Percentiles rank a stretch among this genome's conserved stretches.
Evolutionary conservation across 2,329 filamentous ascomycete species (phyloP).

Genomic region (Parastagonospora nodorum): DNA sequence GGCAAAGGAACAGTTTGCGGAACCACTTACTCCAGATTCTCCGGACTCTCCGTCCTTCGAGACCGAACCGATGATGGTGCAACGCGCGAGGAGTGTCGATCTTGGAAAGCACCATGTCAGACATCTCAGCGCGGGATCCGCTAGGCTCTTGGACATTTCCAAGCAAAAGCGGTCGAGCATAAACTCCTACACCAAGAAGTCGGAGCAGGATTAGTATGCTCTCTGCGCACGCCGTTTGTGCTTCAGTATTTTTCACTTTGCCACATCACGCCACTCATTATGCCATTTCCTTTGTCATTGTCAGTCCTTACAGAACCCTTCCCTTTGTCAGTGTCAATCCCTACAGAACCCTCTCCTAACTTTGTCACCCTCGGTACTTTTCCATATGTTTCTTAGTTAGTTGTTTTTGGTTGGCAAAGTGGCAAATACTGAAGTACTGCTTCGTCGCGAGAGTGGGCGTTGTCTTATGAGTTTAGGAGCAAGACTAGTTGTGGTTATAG

Average conservation of each 20-base stretch:
- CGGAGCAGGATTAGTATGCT: constrained; percentile 27
- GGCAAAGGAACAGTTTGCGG: constrained; percentile 37
- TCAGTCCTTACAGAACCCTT: constrained; percentile 31
- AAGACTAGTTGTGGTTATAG: constrained; percentile 18
- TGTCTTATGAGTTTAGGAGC: not conserved
- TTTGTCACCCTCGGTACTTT: constrained; percentile 35
- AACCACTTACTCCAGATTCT: constrained; percentile 30
- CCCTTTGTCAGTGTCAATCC: too few species aligned
- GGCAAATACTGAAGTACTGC: constrained; percentile 10
- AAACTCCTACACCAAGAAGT: constrained; percentile 29
- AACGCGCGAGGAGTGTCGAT: constrained; percentile 74
- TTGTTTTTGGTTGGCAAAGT: constrained; percentile 28
- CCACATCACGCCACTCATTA: constrained; percentile 42
- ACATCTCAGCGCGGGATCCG: constrained; percentile 78
- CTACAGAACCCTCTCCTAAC: constrained; percentile 11
- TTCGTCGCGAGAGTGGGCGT: not conserved
- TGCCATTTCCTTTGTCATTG: constrained; percentile 42
- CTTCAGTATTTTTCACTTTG: constrained; percentile 29
- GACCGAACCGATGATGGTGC: constrained; percentile 46
- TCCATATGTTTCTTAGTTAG: constrained; percentile 22
- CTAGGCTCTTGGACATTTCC: constrained; percentile 70
- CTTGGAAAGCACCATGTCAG: constrained; percentile 68
- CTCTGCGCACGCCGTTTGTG: constrained; percentile 17
- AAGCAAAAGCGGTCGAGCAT: constrained; percentile 39
- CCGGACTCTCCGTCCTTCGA: constrained; percentile 33